Base-by-base conservation (phyloP, 306 rosid genomes). In the Citrullus colocynthis region DNA sequence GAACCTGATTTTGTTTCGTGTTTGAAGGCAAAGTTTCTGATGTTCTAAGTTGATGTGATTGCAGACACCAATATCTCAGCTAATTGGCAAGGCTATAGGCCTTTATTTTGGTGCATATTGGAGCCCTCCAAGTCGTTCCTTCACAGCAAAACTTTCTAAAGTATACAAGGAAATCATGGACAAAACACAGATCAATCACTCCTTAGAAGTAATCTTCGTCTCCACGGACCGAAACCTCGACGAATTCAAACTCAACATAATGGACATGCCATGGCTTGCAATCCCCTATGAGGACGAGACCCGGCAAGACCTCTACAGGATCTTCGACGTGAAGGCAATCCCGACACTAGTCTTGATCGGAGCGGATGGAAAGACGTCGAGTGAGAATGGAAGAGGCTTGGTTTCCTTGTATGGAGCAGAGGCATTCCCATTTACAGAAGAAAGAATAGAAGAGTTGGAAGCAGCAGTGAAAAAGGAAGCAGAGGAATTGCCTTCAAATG, bases 101-200 rank as follows among this genome's bases (percentile, higher is more conserved):
- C 89, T 92, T 9, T 95, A 87, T 75, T 92, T 95, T 39, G 86
- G 90, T 56, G 99, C 97, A 52, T 81, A 85, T 64, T 95, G 97
- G 97, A 89, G 97, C 83, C 97, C 97, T 78, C 97, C 96, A 17
- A 84, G 97, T 69, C 88, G 83, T 2, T 80, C 97, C 58, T 95
- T 95, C 83, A 87, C 96, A 0, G 17, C 75, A 75, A 96, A 86
- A 73, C 99, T 95, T 11, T 65, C 79, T 11, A 88, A 91, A 78
- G 88, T 79, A 6, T 95, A 95, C 91, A 82, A 84, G 21, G 83
- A 84, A 59, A 89, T 89, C 81, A 82, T 55, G 75, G 80, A 81
- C 21, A 74, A 61, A 2, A 20, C 49, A 32, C 15, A 81, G 15
- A 85, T 74, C 1, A 77, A 78, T 2, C 79, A 82, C 34, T 48